Evolutionary conservation across 2,329 filamentous ascomycete species (phyloP).

Genomic region (Parafenestella ontariensis): DNA sequence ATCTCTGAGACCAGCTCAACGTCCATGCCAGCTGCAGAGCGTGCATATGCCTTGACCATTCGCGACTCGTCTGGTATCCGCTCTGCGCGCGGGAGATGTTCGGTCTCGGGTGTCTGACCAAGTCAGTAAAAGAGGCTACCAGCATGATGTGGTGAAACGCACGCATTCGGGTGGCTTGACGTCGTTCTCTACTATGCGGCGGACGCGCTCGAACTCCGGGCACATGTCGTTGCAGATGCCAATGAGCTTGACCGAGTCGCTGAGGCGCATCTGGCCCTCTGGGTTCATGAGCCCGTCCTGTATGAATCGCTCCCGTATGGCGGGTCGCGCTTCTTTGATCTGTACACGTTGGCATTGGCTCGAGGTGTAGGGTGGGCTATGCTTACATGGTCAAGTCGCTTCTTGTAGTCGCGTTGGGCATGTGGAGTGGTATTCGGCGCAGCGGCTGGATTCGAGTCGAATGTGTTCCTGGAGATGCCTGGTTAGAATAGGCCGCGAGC

Average conservation of each 20-base stretch:
- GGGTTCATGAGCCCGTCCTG: slow-evolving; percentile 54
- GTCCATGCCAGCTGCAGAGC: slow-evolving; percentile 68
- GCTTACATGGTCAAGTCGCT: slow-evolving; percentile 36
- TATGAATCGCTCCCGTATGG: slow-evolving; percentile 50
- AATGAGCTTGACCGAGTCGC: slow-evolving; percentile 66
- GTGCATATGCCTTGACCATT: slow-evolving; percentile 70
- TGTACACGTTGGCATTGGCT: slow-evolving; percentile 19
- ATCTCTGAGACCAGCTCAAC: slow-evolving; percentile 70
- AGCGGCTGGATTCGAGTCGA: slow-evolving; percentile 7
- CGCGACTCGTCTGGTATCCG: slow-evolving; percentile 57
- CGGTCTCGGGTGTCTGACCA: slow-evolving; percentile 37
- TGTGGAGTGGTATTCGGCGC: slow-evolving; percentile 31
- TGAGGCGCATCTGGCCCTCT: slow-evolving; percentile 63
- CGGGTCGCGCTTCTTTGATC: slow-evolving; percentile 51
- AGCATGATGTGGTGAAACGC: slow-evolving; percentile 13
- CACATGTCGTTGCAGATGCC: slow-evolving; percentile 71
- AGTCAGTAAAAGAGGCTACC: neutral
- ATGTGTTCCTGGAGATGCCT: slow-evolving; percentile 10
- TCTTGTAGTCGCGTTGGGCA: slow-evolving; percentile 29
- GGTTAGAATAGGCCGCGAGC: slow-evolving; percentile 34
- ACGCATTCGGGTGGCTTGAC: slow-evolving; percentile 68
- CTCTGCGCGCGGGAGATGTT: slow-evolving; percentile 39
- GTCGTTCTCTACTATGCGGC: slow-evolving; percentile 68
- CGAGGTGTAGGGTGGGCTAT: neutral
- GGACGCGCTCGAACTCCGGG: slow-evolving; percentile 67